Evolutionary conservation across 2,329 filamentous ascomycete genomes (phyloP), one percentile per base, ranked within the genome.

Genomic region (Venturia pyrina): DNA sequence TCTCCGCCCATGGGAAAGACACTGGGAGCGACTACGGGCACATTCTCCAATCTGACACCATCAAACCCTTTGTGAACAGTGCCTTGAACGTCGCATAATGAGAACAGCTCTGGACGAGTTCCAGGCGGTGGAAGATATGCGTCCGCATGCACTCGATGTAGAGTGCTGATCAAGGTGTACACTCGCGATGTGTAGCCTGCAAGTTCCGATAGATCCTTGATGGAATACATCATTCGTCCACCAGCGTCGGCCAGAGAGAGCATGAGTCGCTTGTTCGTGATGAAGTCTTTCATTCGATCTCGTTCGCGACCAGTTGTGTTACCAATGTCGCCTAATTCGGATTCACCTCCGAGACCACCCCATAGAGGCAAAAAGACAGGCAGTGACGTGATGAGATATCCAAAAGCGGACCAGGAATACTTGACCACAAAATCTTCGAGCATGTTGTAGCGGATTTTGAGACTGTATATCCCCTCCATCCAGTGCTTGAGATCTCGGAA

Each of bases 221-320:
- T 96, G 68, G 90, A 95, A 80, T 99, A 99, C 95, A 99, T 99
- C 91, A 99, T 97, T 60, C 95, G 86, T 34, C 93, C 93, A 67
- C 95, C 95, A 1, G 95, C 95, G 77, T 99, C 95, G 11, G 95
- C 95, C 46, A 99, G 84, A 19, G 93, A 98, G 41, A 99, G 84
- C 95, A 99, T 98, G 48, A 99, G 87, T 5, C 95, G 87, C 77
- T 99, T 98, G 79, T 99, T 99, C 15, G 95, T 99, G 77, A 99
- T 97, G 78, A 99, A 99, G 43, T 96, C 91, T 79, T 96, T 95
- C 91, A 98, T 99, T 50, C 96, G 90, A 66, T 88, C 87, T 60
- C 90, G 86, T 75, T 96, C 91, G 37, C 89, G 85, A 37, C 85
- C 83, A 37, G 81, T 81, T 68, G 79, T 83, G 21, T 79, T 79